Percentiles rank a stretch among this genome's conserved stretches.
These are phyloP conservation scores for Tubosaeta sp. DNA, from an alignment of 768 basidiomycete genomes.

Conservation along the genomic window DNA sequence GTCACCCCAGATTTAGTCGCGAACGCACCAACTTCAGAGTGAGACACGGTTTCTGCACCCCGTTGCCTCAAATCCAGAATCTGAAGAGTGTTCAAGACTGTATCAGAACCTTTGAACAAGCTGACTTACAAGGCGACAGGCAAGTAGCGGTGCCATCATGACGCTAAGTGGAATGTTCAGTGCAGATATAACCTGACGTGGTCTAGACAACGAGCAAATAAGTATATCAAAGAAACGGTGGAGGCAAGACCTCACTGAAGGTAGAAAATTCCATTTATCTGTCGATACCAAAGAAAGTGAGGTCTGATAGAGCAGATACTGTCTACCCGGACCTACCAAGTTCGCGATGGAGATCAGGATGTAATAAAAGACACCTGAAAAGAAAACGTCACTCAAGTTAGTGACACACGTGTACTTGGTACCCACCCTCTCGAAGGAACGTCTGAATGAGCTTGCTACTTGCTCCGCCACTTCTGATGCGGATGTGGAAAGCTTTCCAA, in stretches of 20 bases:
- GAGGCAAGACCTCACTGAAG: constrained; percentile 55
- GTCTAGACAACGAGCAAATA: constrained; percentile 39
- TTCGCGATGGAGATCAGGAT: constrained; percentile 84
- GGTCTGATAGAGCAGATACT: not conserved
- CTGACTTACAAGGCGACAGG: constrained; percentile 62
- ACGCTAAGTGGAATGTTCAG: constrained; percentile 83
- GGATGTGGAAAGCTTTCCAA: constrained; percentile 73
- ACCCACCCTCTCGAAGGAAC: constrained; percentile 72
- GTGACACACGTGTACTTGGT: not conserved
- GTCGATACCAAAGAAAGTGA: not conserved
- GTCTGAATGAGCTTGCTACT: constrained; percentile 80
- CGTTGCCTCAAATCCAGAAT: constrained; percentile 81
- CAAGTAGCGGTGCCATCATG: constrained; percentile 76
- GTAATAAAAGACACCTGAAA: constrained; percentile 71
- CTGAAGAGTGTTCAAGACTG: constrained; percentile 32
- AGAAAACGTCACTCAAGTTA: not conserved
- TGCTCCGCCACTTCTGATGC: constrained; percentile 68
- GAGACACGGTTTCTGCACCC: constrained; percentile 72
- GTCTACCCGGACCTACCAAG: constrained; percentile 38
- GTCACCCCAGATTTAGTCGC: constrained; percentile 54
- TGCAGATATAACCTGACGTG: constrained; percentile 76
- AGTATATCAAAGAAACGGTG: not conserved
- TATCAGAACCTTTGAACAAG: not conserved
- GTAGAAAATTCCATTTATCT: constrained; percentile 82
- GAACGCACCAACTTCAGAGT: constrained; percentile 66